These are phyloP conservation scores for Talaromyces borbonicus DNA, from an alignment of 495 filamentous ascomycete species.

Conservation along the genomic window DNA sequence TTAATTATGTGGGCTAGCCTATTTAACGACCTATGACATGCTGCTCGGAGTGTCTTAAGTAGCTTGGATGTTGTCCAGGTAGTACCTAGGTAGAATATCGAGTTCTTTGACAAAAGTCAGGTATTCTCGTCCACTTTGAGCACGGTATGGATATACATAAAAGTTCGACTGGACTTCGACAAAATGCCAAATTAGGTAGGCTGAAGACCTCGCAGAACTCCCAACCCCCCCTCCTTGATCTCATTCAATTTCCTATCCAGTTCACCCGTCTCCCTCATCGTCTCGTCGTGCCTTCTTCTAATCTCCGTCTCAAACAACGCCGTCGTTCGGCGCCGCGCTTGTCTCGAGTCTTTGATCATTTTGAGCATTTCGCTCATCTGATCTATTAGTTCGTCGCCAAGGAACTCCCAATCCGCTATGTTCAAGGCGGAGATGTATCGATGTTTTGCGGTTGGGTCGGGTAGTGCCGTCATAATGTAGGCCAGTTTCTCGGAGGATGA, in stretches of 20 bases:
- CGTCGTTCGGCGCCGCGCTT: constrained; percentile 54
- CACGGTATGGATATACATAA: no score
- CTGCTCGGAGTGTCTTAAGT: no score
- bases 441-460: constrained; percentile 33
- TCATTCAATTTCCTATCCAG: constrained; percentile 30
- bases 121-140: no score
- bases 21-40: no score
- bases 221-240: constrained; percentile 34
- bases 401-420: constrained; percentile 69
- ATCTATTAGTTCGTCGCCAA: constrained; percentile 70
- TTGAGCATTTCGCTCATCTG: constrained; percentile 54
- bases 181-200: no score
- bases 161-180: no score
- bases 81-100: no score
- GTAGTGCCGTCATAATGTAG: background rate
- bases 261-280: constrained; percentile 26
- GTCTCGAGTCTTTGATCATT: constrained; percentile 53
- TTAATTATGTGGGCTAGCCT: no score
- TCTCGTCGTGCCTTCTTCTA: constrained; percentile 35
- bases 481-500: constrained; percentile 15
- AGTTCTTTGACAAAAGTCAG: no score
- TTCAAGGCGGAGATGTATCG: constrained; percentile 55
- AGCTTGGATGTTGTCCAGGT: no score
- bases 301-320: constrained; percentile 62
- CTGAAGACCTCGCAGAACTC: constrained; percentile 31